Conservation (phyloP, 2,329 filamentous ascomycete genomes). For the Nemania sp. region DNA sequence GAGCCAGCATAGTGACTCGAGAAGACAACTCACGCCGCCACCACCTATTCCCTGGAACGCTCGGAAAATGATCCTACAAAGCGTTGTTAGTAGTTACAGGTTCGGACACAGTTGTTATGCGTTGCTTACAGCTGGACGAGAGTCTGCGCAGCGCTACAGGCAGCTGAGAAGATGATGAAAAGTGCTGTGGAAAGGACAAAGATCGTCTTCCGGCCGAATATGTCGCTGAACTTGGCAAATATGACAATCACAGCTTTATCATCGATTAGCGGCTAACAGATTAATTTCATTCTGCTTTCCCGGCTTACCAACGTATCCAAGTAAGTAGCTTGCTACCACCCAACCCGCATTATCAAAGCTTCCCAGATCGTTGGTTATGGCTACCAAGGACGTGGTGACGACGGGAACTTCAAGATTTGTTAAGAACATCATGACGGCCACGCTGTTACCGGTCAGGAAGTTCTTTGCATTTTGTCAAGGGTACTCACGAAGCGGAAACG, state of each 20-base stretch:
- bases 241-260: background rate
- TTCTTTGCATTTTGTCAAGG: background rate
- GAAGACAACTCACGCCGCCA: background rate
- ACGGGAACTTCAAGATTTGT: constrained; percentile 14
- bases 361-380: constrained; percentile 10
- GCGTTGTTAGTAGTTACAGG: too few relatives aligned
- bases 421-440: background rate
- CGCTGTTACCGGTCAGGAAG: background rate
- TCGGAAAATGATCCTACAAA: constrained; percentile 11
- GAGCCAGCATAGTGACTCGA: background rate
- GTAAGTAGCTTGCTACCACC: constrained; percentile 13
- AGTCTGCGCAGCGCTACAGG: too few relatives aligned
- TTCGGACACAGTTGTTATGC: too few relatives aligned
- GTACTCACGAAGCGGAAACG: background rate
- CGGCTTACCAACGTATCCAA: constrained; percentile 16
- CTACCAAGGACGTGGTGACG: constrained; percentile 13
- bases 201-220: background rate
- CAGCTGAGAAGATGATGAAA: too few relatives aligned
- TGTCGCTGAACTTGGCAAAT: background rate
- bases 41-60: constrained; percentile 27
- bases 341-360: constrained; percentile 12
- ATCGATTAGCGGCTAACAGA: background rate
- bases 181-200: background rate
- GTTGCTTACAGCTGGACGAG: too few relatives aligned
- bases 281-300: background rate